Evolutionary conservation across 2,329 filamentous ascomycete genomes (phyloP).

Genomic region (Orbilia brochopaga): DNA sequence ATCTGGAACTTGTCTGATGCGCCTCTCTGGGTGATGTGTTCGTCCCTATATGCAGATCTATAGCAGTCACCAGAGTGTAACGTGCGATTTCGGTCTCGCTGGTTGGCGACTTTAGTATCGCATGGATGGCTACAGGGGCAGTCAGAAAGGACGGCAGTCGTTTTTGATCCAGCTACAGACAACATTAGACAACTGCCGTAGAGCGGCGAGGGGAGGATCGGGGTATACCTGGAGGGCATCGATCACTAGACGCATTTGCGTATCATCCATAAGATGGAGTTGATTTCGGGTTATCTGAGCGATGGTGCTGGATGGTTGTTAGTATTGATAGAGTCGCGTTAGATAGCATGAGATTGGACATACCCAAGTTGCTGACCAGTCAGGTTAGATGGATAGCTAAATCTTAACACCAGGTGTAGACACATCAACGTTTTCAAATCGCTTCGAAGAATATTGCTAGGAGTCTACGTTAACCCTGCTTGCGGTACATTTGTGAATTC

Average conservation of each 20-base stretch:
- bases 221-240: constrained; percentile 10
- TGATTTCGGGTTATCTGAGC: constrained; percentile 25
- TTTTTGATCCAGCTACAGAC: not conserved
- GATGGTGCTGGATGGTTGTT: constrained; percentile 6
- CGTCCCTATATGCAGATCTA: constrained; percentile 11
- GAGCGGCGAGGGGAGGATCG: too few relatives aligned
- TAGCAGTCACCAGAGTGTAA: constrained; percentile 24
- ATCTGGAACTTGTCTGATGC: not conserved
- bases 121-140: not conserved
- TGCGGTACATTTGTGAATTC: not conserved
- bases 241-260: not conserved
- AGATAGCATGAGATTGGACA: not conserved
- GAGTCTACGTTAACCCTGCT: not conserved
- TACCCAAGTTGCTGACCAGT: constrained; percentile 20
- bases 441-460: constrained; percentile 35
- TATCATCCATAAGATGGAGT: constrained; percentile 20
- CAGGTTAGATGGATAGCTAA: not conserved
- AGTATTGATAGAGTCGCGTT: not conserved
- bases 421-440: constrained; percentile 37
- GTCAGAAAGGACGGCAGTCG: not conserved
- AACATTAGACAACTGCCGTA: not conserved
- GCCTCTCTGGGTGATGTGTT: constrained; percentile 4
- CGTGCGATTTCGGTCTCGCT: constrained; percentile 10
- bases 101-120: too few relatives aligned
- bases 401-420: constrained; percentile 18